A percentile compares a stretch with the other conserved stretches of the same genome.
These are phyloP conservation scores for Phialemoniopsis sp. DNA, from an alignment of 2,329 filamentous ascomycete species.

Conservation along the genomic window DNA sequence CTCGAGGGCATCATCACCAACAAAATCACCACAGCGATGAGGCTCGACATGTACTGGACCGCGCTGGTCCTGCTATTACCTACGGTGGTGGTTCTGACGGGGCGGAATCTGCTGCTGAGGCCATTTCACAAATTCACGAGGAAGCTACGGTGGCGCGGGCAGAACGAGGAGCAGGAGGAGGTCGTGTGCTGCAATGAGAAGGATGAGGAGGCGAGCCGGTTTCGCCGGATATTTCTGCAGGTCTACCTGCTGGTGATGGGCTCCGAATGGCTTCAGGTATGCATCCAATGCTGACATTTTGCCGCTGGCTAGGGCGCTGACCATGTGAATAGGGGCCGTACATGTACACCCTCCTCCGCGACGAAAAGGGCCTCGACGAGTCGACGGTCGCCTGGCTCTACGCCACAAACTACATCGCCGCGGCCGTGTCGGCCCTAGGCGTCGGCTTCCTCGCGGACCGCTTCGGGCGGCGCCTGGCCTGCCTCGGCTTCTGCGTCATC, in stretches of 20 bases:
- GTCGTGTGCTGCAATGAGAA: background rate
- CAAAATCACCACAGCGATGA: slow-evolving; percentile 2
- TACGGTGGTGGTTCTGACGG: slow-evolving; percentile 6
- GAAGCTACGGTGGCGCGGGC: background rate
- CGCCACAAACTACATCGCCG: slow-evolving; percentile 10
- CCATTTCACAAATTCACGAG: slow-evolving; percentile 1
- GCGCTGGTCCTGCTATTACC: slow-evolving; percentile 9
- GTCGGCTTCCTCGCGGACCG: slow-evolving; percentile 11
- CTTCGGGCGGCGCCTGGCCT: slow-evolving; percentile 9
- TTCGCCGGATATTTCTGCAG: slow-evolving; percentile 7
- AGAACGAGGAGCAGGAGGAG: background rate
- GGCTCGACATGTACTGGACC: slow-evolving; percentile 12
- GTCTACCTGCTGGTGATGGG: slow-evolving; percentile 12
- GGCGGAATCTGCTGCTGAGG: slow-evolving; percentile 2
- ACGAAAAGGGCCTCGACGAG: slow-evolving; percentile 10
- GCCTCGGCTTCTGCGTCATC: slow-evolving; percentile 9
- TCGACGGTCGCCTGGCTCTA: slow-evolving; percentile 9
- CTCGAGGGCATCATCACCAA: no score
- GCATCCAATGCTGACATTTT: background rate
- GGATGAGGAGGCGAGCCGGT: slow-evolving; percentile 2
- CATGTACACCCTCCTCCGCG: slow-evolving; percentile 11
- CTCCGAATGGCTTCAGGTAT: slow-evolving; percentile 9
- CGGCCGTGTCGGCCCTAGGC: slow-evolving; percentile 10
- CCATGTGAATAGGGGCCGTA: slow-evolving; percentile 4
- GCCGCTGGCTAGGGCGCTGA: background rate